Evolutionary conservation across 2,329 filamentous ascomycete genomes (phyloP).

Genomic region (Trichoderma semiorbis): DNA sequence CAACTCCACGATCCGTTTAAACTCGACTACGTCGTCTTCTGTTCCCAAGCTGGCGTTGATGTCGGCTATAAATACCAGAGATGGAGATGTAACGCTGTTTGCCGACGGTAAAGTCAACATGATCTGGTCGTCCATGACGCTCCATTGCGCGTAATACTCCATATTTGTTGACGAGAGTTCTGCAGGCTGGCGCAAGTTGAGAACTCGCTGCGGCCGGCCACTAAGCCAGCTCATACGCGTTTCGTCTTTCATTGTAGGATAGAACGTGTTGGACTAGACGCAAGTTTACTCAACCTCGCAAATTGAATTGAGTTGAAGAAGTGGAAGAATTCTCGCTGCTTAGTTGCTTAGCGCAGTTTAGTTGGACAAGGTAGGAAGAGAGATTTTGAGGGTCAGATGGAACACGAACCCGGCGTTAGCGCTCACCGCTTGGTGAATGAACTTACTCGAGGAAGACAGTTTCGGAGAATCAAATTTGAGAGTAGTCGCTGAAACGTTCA

Average conservation of each 20-base stretch:
- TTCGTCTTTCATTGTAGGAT: background rate
- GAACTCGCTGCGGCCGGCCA: background rate
- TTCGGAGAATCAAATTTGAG: background rate
- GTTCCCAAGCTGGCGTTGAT: background rate
- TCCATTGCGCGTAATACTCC: background rate
- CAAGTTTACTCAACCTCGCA: background rate
- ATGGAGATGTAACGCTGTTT: background rate
- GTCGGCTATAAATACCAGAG: background rate
- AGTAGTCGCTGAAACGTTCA: background rate
- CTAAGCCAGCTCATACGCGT: slow-evolving; percentile 1
- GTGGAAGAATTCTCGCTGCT: background rate
- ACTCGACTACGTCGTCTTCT: background rate
- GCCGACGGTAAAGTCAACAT: background rate
- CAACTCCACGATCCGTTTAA: background rate
- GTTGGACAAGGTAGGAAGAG: background rate
- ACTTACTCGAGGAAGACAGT: background rate
- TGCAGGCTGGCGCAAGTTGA: background rate
- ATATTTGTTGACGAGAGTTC: background rate
- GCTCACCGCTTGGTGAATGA: background rate
- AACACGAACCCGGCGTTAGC: background rate
- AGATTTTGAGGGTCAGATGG: background rate
- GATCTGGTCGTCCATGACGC: slow-evolving; percentile 15
- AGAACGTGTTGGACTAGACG: background rate
- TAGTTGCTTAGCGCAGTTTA: background rate
- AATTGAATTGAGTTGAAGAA: background rate